Evolutionary conservation across 2,329 filamentous ascomycete genomes (phyloP).

Genomic region (Tolypocladium paradoxum): DNA sequence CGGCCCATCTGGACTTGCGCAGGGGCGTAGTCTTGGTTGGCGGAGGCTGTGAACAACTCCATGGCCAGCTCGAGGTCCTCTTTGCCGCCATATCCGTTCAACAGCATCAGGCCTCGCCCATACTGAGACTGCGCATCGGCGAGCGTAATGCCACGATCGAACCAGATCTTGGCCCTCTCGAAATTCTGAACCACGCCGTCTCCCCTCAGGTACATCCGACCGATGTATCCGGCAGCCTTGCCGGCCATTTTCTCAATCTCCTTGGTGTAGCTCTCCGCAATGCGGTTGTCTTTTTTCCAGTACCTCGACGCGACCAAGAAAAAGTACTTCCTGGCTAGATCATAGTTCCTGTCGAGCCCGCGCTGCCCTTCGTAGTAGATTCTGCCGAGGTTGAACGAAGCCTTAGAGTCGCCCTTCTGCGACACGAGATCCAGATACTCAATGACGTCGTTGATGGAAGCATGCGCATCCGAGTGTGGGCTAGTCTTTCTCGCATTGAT

Average conservation of each 20-base stretch:
- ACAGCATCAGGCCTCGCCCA: conserved; percentile 71
- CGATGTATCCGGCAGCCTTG: conserved; percentile 78
- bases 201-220: conserved; percentile 80
- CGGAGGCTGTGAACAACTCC: conserved; percentile 65
- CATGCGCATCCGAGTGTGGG: conserved; percentile 68
- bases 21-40: conserved; percentile 70
- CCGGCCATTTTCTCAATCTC: conserved; percentile 68
- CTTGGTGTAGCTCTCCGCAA: conserved; percentile 56
- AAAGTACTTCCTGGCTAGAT: conserved; percentile 70
- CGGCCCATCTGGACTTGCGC: conserved; percentile 76
- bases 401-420: conserved; percentile 78
- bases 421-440: conserved; percentile 89
- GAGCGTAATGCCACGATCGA: conserved; percentile 63
- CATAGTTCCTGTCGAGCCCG: conserved; percentile 61
- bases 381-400: conserved; percentile 74
- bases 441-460: conserved; percentile 83
- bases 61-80: conserved; percentile 63
- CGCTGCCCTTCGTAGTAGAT: conserved; percentile 82
- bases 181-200: conserved; percentile 76
- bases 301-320: conserved; percentile 67
- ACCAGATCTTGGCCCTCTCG: conserved; percentile 68
- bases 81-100: conserved; percentile 63
- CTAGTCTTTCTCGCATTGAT: conserved; percentile 65
- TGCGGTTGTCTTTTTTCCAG: conserved; percentile 70
- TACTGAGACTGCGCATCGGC: conserved; percentile 79